phyloP scores from a whole-genome alignment of 2,329 filamentous ascomycete genomes.

The Ascocoryne sarcoides region DNA sequence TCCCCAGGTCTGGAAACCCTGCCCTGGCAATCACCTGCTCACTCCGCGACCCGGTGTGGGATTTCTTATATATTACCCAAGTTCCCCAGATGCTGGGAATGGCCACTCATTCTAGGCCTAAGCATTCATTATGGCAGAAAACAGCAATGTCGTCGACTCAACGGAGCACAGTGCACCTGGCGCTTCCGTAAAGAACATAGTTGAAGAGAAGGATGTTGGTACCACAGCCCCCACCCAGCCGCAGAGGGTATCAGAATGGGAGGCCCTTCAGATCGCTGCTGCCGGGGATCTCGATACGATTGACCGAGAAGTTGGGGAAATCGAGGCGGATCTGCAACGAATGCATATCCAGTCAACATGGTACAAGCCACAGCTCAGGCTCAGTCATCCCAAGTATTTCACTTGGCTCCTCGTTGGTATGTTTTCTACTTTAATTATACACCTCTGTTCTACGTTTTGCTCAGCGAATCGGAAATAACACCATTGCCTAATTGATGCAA shows the following conservation, averaged over 20 bases:
- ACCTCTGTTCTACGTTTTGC: no score
- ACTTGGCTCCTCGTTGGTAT: slow-evolving; percentile 34
- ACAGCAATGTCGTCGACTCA: slow-evolving; percentile 10
- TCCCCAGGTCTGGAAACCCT: no score
- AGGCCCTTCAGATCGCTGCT: slow-evolving; percentile 25
- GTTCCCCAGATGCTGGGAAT: no score
- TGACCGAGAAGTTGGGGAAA: slow-evolving; percentile 28
- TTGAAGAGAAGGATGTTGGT: slow-evolving; percentile 11
- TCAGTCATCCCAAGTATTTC: slow-evolving; percentile 55
- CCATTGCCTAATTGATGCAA: no score
- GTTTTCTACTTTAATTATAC: not conserved
- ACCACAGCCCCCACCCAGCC: not conserved
- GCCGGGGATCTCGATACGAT: slow-evolving; percentile 25
- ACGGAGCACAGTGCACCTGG: slow-evolving; percentile 10
- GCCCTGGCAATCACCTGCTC: no score
- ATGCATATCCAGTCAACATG: slow-evolving; percentile 19
- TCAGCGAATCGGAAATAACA: no score
- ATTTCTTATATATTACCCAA: no score
- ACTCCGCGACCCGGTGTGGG: no score
- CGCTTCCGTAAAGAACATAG: slow-evolving; percentile 2
- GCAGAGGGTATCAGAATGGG: slow-evolving; percentile 21
- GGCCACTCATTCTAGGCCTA: no score
- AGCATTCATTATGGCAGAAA: slow-evolving; percentile 11
- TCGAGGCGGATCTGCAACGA: slow-evolving; percentile 25
- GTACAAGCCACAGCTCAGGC: slow-evolving; percentile 42